phyloP scores from a whole-genome alignment of 2,329 filamentous ascomycete species.

The Alternaria consortialis region DNA sequence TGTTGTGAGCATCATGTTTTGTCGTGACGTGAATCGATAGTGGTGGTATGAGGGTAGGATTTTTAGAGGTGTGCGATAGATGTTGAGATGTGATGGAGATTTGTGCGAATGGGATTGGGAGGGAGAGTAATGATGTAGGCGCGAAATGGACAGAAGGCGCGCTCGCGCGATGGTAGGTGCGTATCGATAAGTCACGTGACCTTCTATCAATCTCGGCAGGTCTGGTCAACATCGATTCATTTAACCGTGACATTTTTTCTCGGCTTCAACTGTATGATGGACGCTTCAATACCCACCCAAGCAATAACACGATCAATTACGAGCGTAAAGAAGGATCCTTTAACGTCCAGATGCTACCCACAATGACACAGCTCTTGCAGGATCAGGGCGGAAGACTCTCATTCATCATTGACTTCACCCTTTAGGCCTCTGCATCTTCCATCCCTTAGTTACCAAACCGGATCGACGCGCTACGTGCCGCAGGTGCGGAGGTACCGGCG shows the following conservation, averaged over 20 bases:
- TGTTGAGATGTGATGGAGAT: background rate
- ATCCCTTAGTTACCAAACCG: background rate
- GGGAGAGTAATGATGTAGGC: constrained; percentile 16
- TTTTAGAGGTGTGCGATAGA: background rate
- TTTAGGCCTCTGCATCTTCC: background rate
- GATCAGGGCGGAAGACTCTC: too few relatives aligned
- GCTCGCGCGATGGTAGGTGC: constrained; percentile 18
- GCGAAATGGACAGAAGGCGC: constrained; percentile 14
- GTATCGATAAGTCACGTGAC: constrained; percentile 20
- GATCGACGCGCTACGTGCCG: background rate
- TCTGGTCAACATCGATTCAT: background rate
- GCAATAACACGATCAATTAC: background rate
- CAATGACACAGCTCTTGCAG: background rate
- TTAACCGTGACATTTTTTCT: background rate
- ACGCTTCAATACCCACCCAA: background rate
- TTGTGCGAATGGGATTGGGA: constrained; percentile 10
- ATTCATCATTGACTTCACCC: background rate
- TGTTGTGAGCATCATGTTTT: constrained; percentile 42
- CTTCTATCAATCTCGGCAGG: background rate
- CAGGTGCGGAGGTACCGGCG: background rate
- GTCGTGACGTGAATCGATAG: background rate
- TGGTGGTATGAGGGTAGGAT: background rate
- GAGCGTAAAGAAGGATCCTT: fast-evolving
- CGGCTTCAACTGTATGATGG: background rate
- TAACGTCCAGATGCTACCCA: background rate